Percentiles rank a stretch among this genome's conserved stretches.
phyloP scores from a whole-genome alignment of 1,139 yeast species.

The Citeromyces siamensis region DNA sequence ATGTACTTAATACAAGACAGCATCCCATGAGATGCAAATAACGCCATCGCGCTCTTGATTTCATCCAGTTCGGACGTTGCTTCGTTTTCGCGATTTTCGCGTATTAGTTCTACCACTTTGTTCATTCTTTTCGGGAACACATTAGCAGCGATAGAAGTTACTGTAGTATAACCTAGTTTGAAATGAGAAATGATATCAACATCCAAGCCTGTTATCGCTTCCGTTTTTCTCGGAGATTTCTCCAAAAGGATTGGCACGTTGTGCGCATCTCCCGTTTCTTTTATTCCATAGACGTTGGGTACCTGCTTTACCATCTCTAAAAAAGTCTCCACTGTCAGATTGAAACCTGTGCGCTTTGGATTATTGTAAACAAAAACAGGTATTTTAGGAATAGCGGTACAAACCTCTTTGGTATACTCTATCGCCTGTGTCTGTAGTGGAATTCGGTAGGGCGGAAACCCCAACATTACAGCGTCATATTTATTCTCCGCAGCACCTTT shows the following conservation, averaged over 20 bases:
- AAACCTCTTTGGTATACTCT: background rate
- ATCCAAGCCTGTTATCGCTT: background rate
- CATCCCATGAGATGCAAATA: background rate
- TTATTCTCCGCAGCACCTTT: background rate
- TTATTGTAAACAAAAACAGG: background rate
- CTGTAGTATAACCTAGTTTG: background rate
- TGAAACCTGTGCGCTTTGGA: slow-evolving; percentile 1
- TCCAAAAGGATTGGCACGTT: background rate
- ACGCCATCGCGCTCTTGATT: background rate
- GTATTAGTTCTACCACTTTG: background rate
- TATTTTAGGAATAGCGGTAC: background rate
- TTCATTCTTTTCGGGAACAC: background rate
- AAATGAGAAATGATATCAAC: background rate
- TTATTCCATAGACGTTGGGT: background rate
- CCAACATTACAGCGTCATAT: background rate
- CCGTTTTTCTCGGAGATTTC: background rate
- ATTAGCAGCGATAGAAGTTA: slow-evolving; percentile 1
- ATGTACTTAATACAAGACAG: background rate
- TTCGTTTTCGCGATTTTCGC: background rate
- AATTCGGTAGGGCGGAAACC: background rate
- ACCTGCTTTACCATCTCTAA: background rate
- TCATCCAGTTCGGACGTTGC: background rate
- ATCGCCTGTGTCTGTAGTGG: slow-evolving; percentile 1
- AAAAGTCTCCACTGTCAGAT: slow-evolving; percentile 1
- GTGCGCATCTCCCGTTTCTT: background rate